Base-by-base conservation (phyloP, 2,329 filamentous ascomycete genomes). In the Herpotrichia juniperi region DNA sequence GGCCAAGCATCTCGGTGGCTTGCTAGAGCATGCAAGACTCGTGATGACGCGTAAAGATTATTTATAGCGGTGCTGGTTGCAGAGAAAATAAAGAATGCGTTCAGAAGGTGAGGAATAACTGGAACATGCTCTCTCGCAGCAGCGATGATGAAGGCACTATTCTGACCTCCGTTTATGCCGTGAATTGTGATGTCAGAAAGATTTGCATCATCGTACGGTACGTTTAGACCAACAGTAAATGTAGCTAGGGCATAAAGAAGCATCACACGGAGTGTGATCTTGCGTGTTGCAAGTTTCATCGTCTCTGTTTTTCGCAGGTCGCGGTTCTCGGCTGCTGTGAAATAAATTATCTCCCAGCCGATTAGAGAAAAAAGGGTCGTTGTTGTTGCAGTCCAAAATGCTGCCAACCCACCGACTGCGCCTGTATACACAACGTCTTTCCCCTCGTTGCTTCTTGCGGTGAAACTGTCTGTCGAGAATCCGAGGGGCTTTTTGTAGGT, bases 1-100 rank as follows among this genome's bases (percentile, higher is more conserved):
- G 69, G 71, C 65, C 69, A 75, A 24, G 61, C 73, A 42, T 68
- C 70, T 35, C 57, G 61, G 48, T 67, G 68, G 56, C 45, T 64
- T 9, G 76, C 73, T 30, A 78, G 59, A 2, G 74, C 74, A 62
- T 77, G 74, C 31, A 77, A 58, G 14, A 72, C 64, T 47, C 76
- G 62, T 2, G 71, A 74, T 26, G 73, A 66, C 26, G 70, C 62
- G 56, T 76, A 77, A 39, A 77, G 62, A 12, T 64, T 65, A 53
- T 75, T 76, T 40, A 75, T 67, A 1, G 68, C 74, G 7, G 70
- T 67, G 10, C 72, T 71, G 43, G 66, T 67, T 5, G 74, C 71
- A 0, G 73, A 74, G 52, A 78, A 76, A 19, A 77, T 63, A 59
- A 73, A 75, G 53, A 77, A 72, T 3, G 66, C 74, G 44, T 77